A percentile compares a stretch with the other conserved stretches of the same genome.
These are phyloP conservation scores for Malania oleifera DNA, from an alignment of 164 flowering plant genomes.

Conservation along the genomic window DNA sequence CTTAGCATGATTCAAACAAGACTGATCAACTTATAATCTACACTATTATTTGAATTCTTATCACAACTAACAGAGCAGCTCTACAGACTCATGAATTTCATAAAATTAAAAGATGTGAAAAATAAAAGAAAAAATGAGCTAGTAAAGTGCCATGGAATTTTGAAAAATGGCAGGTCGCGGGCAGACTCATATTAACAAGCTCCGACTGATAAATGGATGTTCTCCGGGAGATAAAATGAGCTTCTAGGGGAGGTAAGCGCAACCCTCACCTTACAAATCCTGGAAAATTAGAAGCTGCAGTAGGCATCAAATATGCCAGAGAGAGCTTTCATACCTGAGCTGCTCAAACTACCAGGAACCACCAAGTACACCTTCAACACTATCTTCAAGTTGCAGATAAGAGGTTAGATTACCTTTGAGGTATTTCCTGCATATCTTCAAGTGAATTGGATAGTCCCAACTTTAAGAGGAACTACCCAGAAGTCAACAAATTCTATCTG, in stretches of 20 bases:
- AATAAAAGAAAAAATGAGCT: constrained; percentile 9
- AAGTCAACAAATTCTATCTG: constrained; percentile 5
- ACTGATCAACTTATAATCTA: not conserved
- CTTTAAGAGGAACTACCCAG: not conserved
- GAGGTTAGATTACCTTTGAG: constrained; percentile 2
- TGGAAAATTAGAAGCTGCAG: constrained; percentile 1
- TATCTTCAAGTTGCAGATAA: constrained; percentile 8
- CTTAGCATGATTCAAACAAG: not conserved
- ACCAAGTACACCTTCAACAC: not conserved
- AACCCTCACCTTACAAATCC: constrained; percentile 9
- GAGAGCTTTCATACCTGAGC: constrained; percentile 1
- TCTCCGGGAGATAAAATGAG: not conserved
- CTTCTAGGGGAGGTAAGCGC: not conserved
- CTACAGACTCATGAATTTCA: not conserved
- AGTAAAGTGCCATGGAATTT: constrained; percentile 8
- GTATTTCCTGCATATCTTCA: constrained; percentile 2
- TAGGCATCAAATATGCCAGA: not conserved
- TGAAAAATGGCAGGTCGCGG: constrained; percentile 11
- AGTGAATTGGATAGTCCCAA: not conserved
- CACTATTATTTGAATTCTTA: not conserved
- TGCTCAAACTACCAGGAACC: not conserved
- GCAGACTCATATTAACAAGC: constrained; percentile 10
- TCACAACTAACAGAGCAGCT: not conserved
- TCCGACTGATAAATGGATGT: constrained; percentile 2
- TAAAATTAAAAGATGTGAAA: not conserved